Conservation (phyloP, 1,139 yeast genomes). For the Taphrina betulina region DNA sequence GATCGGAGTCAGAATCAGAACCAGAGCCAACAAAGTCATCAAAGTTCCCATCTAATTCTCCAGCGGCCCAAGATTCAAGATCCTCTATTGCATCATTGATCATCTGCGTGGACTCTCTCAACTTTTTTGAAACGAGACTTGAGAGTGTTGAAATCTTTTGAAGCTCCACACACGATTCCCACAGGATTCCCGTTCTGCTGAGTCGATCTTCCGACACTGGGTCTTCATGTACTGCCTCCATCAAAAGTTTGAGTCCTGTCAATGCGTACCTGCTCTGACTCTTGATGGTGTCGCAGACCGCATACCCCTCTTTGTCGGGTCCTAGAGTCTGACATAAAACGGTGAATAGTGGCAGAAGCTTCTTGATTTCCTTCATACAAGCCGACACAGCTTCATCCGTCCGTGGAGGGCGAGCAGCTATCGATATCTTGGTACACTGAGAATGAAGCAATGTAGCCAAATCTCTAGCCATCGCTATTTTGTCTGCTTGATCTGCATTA, state of each 20-base stretch:
- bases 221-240: conserved; percentile 8
- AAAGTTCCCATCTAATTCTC: conserved; percentile 7
- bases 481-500: no score
- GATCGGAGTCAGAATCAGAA: conserved; percentile 7
- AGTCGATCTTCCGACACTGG: conserved; percentile 13
- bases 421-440: conserved; percentile 24
- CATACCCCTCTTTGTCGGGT: conserved; percentile 1
- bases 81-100: conserved; percentile 21
- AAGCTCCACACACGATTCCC: conserved; percentile 24
- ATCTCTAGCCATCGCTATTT: conserved; percentile 17
- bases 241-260: conserved; percentile 15
- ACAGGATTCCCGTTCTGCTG: conserved; percentile 18
- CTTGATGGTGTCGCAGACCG: conserved; percentile 14
- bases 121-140: neutral
- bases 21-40: conserved; percentile 7
- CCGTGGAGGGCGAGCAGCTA: conserved; percentile 26
- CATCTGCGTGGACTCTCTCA: conserved; percentile 15
- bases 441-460: conserved; percentile 18
- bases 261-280: conserved; percentile 12
- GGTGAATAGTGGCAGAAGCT: conserved; percentile 15
- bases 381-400: conserved; percentile 15
- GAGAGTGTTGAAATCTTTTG: neutral
- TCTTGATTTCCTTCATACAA: conserved; percentile 9
- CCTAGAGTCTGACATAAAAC: conserved; percentile 4
- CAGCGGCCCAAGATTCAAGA: conserved; percentile 9